Base-by-base conservation (phyloP, 768 basidiomycete species). In the Austroboletus festivus region DNA sequence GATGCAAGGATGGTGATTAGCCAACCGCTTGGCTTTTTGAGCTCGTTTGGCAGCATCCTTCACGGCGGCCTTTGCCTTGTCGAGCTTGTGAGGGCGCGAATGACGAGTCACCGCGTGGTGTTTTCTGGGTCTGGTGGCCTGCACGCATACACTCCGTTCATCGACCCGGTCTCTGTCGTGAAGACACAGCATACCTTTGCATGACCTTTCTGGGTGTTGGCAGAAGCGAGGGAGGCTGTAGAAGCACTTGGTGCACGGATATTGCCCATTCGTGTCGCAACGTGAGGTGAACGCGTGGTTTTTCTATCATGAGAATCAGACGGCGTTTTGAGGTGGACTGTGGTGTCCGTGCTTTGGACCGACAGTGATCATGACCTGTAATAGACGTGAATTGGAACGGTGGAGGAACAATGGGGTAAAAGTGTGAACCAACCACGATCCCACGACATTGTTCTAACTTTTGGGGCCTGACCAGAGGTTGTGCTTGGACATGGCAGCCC, bases 1-100 rank as follows among this genome's bases (percentile, higher is more conserved):
- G 49, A 68, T 70, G n/a, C n/a, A n/a, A n/a, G 26, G 61, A 63
- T 47, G 60, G 62, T 8, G n/a, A n/a, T 55, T 60, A 9, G 16
- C 40, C 19, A 50, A 6, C 6, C 46, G 46, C 18, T 52, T 57
- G 22, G 48, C 41, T 18, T 3, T 51, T 28, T 47, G 44, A 10
- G 9, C 44, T 16, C 56, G 62, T 44, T 54, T 61, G 18, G 52
- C 52, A 10, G 62, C 58, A 1, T 53, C 46, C 13, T 54, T 57
- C 35, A 47, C 42, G 16, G 56, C 54, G 18, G 28, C 39, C 30
- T 51, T 53, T 38, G 50, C 46, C 51, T 60, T 64, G 39, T 33
- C 39, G 20, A 60, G 34, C 22, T 47, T 53, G 34, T 53, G 49
- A 5, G 34, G 8, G 20, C 52, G 62, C 16, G 42, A 8, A 37